These are phyloP conservation scores for Fraxinus sp. DNA, from an alignment of 305 asterid genomes.

Conservation along the genomic window DNA sequence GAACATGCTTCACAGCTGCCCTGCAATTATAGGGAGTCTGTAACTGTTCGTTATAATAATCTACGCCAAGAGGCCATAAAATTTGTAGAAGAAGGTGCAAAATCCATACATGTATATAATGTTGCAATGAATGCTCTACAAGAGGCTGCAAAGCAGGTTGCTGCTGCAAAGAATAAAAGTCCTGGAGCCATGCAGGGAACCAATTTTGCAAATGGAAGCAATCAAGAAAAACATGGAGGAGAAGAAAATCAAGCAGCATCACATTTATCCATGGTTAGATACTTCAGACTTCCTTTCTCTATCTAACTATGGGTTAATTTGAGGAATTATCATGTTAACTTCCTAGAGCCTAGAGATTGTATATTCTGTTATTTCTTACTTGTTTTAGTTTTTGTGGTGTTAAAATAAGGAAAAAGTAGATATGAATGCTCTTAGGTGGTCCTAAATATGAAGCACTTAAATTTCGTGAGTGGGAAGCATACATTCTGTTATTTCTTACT, in stretches of 20 bases:
- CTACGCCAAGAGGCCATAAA: constrained; percentile 76
- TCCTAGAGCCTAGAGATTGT: not conserved
- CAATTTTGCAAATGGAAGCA: constrained; percentile 40
- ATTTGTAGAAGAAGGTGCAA: constrained; percentile 84
- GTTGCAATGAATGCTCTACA: constrained; percentile 77
- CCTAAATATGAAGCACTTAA: not conserved
- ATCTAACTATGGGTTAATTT: not conserved
- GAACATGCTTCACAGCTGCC: constrained; percentile 41
- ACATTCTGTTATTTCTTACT: too few relatives aligned
- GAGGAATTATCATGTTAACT: not conserved
- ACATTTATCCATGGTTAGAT: constrained; percentile 57
- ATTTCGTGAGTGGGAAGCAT: not conserved
- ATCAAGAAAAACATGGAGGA: constrained; percentile 26
- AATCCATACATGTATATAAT: constrained; percentile 60
- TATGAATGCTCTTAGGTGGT: constrained; percentile 1
- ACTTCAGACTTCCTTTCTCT: constrained; percentile 16
- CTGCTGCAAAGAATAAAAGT: constrained; percentile 52
- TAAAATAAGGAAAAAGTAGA: not conserved
- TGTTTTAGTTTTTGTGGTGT: not conserved
- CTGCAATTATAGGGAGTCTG: constrained; percentile 55
- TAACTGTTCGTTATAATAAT: constrained; percentile 53
- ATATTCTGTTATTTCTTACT: not conserved
- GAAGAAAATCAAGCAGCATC: constrained; percentile 44
- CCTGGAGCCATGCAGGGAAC: constrained; percentile 30
- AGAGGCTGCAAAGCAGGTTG: constrained; percentile 68